Base-by-base conservation (phyloP, 2,329 filamentous ascomycete species). In the Moelleriella libera region DNA sequence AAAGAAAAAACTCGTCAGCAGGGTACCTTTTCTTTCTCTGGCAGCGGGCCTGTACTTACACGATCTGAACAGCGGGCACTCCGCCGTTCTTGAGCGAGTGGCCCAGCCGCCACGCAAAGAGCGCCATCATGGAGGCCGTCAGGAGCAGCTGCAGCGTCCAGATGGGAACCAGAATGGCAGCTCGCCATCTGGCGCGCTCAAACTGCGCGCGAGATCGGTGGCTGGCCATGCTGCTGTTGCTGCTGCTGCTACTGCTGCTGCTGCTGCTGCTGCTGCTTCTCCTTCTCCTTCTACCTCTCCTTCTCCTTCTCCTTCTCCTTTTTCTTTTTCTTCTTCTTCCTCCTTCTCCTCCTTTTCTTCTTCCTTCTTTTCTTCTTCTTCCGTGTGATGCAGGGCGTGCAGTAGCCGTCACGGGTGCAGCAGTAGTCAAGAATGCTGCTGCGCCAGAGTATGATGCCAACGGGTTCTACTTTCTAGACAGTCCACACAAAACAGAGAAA, bases 141-240 rank as follows among this genome's bases (percentile, higher is more conserved):
- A 77, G 58, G 3, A 59, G 54, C 4, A 73, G 57, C 57, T 79
- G 74, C 5, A 70, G 52, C 6, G 60, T 54, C 75, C 76, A 80
- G 42, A 66, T 63, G 6, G 74, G 74, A 1, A 72, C 51, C 30
- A 80, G 59, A 4, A 78, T 46, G 43, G 55, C 54, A 48, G 68
- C 62, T 47, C 67, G 66, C 76, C 76, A 79, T 57, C 64, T 63
- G 12, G 75, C 69, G 31, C 72, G 67, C 48, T 67, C 65, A 51
- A 75, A 78, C 49, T 75, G 69, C 30, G 70, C 70, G 52, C 76
- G 71, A 37, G 74, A 65, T 52, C 71, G 65, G 50, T 75, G 70
- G 42, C 60, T 65, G 44, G 63, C 67, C 56, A 67, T 64, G 2
- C 30, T 41, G 42, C 10, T 31, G 21, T 3, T 21, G 21, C 21